Base-by-base conservation (phyloP, 306 rosid genomes). In the Boehmeria nivea region DNA sequence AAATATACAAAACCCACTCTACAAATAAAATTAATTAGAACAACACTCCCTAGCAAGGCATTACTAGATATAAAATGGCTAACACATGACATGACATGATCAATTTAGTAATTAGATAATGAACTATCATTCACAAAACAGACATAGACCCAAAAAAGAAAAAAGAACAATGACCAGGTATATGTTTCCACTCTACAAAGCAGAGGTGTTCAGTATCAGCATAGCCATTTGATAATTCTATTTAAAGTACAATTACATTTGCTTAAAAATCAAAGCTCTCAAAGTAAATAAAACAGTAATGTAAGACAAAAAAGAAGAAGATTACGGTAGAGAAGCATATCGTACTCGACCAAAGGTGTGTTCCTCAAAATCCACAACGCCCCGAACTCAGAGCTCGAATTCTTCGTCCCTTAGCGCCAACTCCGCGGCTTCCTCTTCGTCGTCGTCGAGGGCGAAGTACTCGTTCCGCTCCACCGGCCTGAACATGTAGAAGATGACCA, bases 351-450 rank as follows among this genome's bases (percentile, higher is more conserved):
- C 74, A 71, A 69, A 47, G 36, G 8, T 10, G 36, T 31, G 36
- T 31, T 31, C 36, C 36, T n/a, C n/a, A n/a, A 39, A 49, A 63
- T 59, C 19, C 45, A 43, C n/a, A n/a, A n/a, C n/a, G n/a, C n/a
- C n/a, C n/a, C n/a, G n/a, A n/a, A n/a, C 59, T 85, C 81, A 88
- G 55, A 88, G 91, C 82, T 84, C 91, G 43, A 88, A 88, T 34
- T 87, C 93, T 58, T 84, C 98, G 23, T 87, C 91, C 76, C 72
- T 72, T 3, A 82, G 95, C 27, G 98, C 93, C 67, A 84, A 10
- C 59, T 91, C 96, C 0, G 95, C 98, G 1, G 94, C 93, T 67
- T 84, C 98, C 56, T 91, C 96, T 39, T 91, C 98, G 79, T 87
- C 96, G 62, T 80, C 95, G 18, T 91, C 96, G n/a, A 91, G 83